Conservation (phyloP, 371 early-diverging fungal genomes). For the Zopfochytrium polystomum region DNA sequence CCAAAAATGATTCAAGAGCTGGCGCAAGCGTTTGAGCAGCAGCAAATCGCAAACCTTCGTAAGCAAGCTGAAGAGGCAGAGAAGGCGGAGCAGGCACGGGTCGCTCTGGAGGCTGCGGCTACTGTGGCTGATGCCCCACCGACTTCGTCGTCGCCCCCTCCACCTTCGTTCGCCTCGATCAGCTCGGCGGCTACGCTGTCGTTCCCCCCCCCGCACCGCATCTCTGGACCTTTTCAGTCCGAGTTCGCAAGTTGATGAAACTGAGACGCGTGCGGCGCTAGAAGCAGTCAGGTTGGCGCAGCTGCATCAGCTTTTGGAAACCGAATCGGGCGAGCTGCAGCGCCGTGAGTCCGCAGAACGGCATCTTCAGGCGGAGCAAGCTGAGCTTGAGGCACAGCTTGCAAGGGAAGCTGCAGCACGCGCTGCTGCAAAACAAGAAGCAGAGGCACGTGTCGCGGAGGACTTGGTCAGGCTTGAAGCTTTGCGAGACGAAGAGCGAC, state of each 20-base stretch:
- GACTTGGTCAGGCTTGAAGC: too few relatives aligned
- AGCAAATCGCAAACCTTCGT: slow-evolving; percentile 36
- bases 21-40: slow-evolving; percentile 44
- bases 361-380: neutral
- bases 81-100: slow-evolving; percentile 16
- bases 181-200: neutral
- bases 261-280: neutral
- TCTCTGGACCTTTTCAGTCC: too few relatives aligned
- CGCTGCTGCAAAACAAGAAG: too few relatives aligned
- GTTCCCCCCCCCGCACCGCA: neutral
- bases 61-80: slow-evolving; percentile 48
- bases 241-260: too few relatives aligned
- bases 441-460: too few relatives aligned
- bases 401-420: too few relatives aligned
- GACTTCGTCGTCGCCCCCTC: slow-evolving; percentile 4
- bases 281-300: neutral
- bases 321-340: neutral
- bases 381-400: too few relatives aligned
- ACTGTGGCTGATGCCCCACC: neutral
- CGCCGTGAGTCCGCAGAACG: slow-evolving; percentile 1
- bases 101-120: slow-evolving; percentile 1
- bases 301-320: slow-evolving; percentile 4
- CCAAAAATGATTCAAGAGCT: slow-evolving; percentile 43
- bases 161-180: neutral
- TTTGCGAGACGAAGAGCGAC: too few relatives aligned